Conservation (phyloP, 2,329 filamentous ascomycete genomes). For the Thielaviopsis ethacetica region DNA sequence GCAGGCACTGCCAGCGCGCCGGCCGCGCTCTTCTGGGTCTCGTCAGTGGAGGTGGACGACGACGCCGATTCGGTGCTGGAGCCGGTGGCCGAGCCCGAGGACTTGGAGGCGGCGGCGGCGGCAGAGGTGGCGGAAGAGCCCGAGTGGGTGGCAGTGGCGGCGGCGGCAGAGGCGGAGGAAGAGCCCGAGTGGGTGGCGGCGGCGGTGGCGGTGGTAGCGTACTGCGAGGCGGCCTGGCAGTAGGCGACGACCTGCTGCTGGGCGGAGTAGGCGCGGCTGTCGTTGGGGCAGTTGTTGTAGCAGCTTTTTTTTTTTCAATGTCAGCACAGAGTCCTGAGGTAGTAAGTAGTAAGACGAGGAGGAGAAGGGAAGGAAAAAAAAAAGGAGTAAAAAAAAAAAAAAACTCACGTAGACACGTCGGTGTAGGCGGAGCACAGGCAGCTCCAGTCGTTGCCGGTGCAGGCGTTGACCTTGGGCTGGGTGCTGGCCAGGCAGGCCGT, state of each 20-base stretch:
- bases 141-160: constrained; percentile 12
- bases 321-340: too few species aligned
- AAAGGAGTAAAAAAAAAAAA: not conserved
- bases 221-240: constrained; percentile 30
- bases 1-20: constrained; percentile 20
- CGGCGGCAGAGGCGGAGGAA: constrained; percentile 13
- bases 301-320: constrained; percentile 19
- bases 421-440: constrained; percentile 31
- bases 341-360: not conserved
- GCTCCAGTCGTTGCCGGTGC: constrained; percentile 25
- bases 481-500: constrained; percentile 26
- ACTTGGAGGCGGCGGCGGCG: constrained; percentile 12
- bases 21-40: constrained; percentile 18
- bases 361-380: not conserved
- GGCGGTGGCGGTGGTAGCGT: constrained; percentile 21
- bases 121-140: constrained; percentile 15
- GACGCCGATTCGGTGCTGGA: constrained; percentile 7
- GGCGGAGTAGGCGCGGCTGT: constrained; percentile 22
- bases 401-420: constrained; percentile 29
- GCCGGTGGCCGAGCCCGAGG: constrained; percentile 13
- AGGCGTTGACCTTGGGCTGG: constrained; percentile 23
- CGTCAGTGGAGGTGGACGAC: constrained; percentile 14
- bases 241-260: constrained; percentile 25
- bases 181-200: constrained; percentile 14
- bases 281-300: constrained; percentile 41